Evolutionary conservation across 495 filamentous ascomycete species (phyloP).

Genomic region (Daldinia loculata): DNA sequence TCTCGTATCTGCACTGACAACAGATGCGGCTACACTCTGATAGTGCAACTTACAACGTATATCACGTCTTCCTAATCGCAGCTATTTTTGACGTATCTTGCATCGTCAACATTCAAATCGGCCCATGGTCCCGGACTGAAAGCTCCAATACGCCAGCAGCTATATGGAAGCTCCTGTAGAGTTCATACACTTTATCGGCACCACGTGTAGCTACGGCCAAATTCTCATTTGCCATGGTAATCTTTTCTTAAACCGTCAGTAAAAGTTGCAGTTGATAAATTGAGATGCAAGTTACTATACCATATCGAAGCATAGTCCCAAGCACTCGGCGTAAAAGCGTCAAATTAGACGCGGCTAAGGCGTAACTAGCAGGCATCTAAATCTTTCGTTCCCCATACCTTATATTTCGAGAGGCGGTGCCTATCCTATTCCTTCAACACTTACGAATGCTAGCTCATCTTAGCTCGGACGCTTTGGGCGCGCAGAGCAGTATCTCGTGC

Average conservation of each 20-base stretch:
- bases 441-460: background rate
- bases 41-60: slow-evolving; percentile 24
- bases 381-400: background rate
- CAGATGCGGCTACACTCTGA: slow-evolving; percentile 37
- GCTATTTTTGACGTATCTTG: slow-evolving; percentile 7
- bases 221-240: slow-evolving; percentile 12
- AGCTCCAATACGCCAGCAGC: slow-evolving; percentile 23
- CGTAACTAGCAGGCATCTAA: background rate
- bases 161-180: background rate
- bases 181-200: too few relatives aligned
- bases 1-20: slow-evolving; percentile 44
- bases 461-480: background rate
- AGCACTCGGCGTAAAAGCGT: background rate
- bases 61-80: slow-evolving; percentile 29
- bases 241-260: background rate
- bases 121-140: slow-evolving; percentile 17
- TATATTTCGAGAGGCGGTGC: background rate
- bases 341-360: background rate
- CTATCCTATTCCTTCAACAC: background rate
- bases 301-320: background rate
- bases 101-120: slow-evolving; percentile 17
- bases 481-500: background rate
- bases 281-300: background rate
- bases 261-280: background rate
- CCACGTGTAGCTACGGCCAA: background rate